A percentile compares a stretch with the other conserved stretches of the same genome.
Evolutionary conservation across 1,139 yeast genomes (phyloP).

Genomic region (Taiozyma onychis): DNA sequence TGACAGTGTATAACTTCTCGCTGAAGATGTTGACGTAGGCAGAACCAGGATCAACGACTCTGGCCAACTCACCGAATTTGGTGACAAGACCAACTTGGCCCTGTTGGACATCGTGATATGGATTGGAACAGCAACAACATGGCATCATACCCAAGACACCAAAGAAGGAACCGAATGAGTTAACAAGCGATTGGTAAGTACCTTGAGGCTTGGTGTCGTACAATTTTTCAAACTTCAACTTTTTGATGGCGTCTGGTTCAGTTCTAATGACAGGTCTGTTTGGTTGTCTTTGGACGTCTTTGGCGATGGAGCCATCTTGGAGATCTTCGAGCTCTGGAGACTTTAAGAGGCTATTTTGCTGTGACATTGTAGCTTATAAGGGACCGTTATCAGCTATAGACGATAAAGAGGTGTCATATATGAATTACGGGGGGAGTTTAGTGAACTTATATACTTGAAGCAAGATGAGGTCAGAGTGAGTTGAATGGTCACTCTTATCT

Average conservation of each 20-base stretch:
- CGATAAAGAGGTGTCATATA: not conserved
- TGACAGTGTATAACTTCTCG: constrained; percentile 48
- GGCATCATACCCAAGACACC: constrained; percentile 56
- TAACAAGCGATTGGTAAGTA: constrained; percentile 34
- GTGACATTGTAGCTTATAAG: not conserved
- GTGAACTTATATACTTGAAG: not conserved
- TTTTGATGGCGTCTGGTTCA: constrained; percentile 9
- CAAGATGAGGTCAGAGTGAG: not conserved
- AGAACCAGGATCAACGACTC: constrained; percentile 68
- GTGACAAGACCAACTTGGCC: constrained; percentile 71
- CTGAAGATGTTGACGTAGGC: constrained; percentile 60
- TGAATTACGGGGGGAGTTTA: not conserved
- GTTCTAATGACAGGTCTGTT: not conserved
- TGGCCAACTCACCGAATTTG: constrained; percentile 61
- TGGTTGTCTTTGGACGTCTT: not conserved
- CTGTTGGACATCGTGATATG: constrained; percentile 56
- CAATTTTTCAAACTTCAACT: constrained; percentile 13
- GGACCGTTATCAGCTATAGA: not conserved
- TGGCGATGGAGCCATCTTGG: not conserved
- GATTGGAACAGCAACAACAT: constrained; percentile 52
- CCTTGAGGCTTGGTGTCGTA: constrained; percentile 20
- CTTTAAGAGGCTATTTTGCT: not conserved
- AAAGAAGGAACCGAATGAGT: constrained; percentile 39
- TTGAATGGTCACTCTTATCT: not conserved
- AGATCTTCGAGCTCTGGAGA: not conserved